phyloP scores from a whole-genome alignment of 2,329 filamentous ascomycete species.

The Aspergillus quadricinctus region DNA sequence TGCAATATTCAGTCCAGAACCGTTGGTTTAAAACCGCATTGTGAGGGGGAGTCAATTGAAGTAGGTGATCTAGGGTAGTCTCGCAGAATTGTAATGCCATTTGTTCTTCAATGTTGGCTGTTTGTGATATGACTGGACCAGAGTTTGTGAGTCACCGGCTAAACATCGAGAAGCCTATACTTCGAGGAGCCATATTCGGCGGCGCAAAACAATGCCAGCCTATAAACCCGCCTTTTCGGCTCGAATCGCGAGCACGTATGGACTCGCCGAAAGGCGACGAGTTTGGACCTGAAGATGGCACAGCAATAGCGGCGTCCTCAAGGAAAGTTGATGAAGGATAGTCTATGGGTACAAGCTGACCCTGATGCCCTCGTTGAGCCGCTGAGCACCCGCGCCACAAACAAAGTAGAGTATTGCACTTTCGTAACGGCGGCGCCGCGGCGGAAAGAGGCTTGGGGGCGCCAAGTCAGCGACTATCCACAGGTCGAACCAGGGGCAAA shows the following conservation, averaged over 20 bases:
- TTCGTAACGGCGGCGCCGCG: constrained; percentile 13
- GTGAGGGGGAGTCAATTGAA: constrained; percentile 2
- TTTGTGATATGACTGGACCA: constrained; percentile 4
- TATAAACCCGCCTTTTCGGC: constrained; percentile 14
- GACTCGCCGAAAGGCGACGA: constrained; percentile 3
- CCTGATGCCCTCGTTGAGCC: constrained; percentile 8
- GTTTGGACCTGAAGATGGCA: constrained; percentile 5
- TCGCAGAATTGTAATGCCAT: background rate
- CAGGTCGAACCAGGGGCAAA: constrained; percentile 9
- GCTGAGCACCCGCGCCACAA: constrained; percentile 12
- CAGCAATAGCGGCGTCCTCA: constrained; percentile 10
- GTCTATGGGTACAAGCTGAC: constrained; percentile 1
- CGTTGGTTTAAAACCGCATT: constrained; percentile 3
- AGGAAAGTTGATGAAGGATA: background rate
- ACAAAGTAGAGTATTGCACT: constrained; percentile 1
- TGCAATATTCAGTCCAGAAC: constrained; percentile 3
- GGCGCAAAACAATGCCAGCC: constrained; percentile 12
- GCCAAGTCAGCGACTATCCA: constrained; percentile 23
- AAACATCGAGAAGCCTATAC: background rate
- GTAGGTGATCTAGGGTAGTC: background rate
- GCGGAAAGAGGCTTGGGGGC: constrained; percentile 16
- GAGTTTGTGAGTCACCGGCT: background rate
- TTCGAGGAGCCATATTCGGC: constrained; percentile 4
- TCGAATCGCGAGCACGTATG: background rate
- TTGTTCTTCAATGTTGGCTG: background rate